A percentile compares a stretch with the other conserved stretches of the same genome.
Evolutionary conservation across 148 eudicot species (phyloP).

Genomic region (Rhododendron ovatum): DNA sequence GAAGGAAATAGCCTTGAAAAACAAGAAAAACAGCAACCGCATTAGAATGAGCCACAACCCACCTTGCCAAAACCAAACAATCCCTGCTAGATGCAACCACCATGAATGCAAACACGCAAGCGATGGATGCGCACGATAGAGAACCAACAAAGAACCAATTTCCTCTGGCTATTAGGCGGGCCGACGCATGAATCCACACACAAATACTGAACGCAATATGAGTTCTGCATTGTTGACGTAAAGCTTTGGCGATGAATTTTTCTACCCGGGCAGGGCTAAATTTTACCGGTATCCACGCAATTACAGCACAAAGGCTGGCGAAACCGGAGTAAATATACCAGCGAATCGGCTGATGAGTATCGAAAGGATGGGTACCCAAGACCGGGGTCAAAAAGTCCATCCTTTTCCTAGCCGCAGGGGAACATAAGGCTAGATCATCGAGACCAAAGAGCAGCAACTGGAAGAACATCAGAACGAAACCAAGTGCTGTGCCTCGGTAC

Average conservation of each 20-base stretch:
- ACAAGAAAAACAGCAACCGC: too few relatives aligned
- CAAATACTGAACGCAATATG: neutral
- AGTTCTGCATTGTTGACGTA: neutral
- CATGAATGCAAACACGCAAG: neutral
- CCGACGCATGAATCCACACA: neutral
- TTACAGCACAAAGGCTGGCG: neutral
- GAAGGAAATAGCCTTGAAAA: too few relatives aligned
- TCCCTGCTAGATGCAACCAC: neutral
- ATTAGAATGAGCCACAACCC: too few relatives aligned
- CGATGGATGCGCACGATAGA: neutral
- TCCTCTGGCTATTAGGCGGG: neutral
- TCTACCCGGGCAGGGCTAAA: neutral
- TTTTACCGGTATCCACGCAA: neutral
- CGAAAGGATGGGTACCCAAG: neutral
- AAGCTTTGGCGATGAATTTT: neutral
- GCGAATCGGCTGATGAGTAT: neutral
- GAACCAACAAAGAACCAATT: neutral
- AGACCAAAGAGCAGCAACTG: neutral
- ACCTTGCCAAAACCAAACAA: neutral
- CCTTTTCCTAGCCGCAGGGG: neutral
- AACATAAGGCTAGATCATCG: neutral
- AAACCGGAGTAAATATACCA: neutral
- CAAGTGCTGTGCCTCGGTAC: too few relatives aligned
- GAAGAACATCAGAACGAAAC: neutral
- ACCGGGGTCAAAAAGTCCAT: neutral